Base-by-base conservation (phyloP, 2,329 filamentous ascomycete species). In the Stagonosporopsis rhizophila region DNA sequence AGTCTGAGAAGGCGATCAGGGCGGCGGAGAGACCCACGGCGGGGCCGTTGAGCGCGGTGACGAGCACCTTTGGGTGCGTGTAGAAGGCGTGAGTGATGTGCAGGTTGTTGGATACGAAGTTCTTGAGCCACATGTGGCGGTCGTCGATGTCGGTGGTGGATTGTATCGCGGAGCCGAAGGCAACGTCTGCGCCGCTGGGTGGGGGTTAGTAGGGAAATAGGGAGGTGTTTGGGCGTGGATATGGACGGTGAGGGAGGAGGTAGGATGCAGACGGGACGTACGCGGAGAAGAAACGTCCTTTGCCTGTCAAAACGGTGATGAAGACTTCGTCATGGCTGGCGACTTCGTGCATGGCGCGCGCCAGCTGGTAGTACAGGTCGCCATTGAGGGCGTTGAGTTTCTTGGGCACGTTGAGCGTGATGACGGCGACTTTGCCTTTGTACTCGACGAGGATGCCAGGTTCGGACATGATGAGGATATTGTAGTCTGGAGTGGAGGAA, bases 81-180 rank as follows among this genome's bases (percentile, higher is more conserved):
- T 95, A 93, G 81, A 98, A 96, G 67, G 92, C 89, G 68, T 91
- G 89, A 2, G 93, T 95, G 68, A 91, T 85, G 82, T 96, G 90
- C 53, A 97, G 85, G 82, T 98, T 98, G 82, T 90, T 89, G 65
- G 89, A 82, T 11, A 91, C 89, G 77, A 98, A 96, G 71, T 74
- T 80, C 47, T 84, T 82, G 32, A 96, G 84, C 79, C 87, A 88
- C 65, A 86, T 81, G n/a, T 79, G 79, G 59, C 82, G 81, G 15
- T 69, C 72, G 56, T 79, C 77, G 39, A 67, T 54, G 23, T 69
- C 64, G 53, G 66, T 61, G 49, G 77, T 72, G 4, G 75, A 72
- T 17, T 80, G 77, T 4, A 12, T 23, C 8, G 55, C 44, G 12
- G 74, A 68, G 58, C 81, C 81, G 58, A 87, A 81, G 50, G 84